Conservation (phyloP, 306 rosid species). For the Sesbania bispinosa region DNA sequence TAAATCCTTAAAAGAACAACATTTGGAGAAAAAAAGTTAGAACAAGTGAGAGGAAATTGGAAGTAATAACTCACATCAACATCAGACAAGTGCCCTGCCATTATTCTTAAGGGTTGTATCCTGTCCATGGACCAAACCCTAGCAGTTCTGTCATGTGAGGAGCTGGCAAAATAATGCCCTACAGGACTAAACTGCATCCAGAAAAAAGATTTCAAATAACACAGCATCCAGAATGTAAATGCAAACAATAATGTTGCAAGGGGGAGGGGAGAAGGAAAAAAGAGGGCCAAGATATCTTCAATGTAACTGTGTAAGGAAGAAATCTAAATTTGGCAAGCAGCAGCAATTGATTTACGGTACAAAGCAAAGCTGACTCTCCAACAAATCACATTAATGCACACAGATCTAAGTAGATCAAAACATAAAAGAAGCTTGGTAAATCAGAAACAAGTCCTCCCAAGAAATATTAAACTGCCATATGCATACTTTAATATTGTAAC, state of each 20-base stretch:
- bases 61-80: slow-evolving; percentile 73
- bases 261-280: not conserved
- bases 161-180: slow-evolving; percentile 95
- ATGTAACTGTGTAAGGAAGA: not conserved
- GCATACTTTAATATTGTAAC: too few species aligned
- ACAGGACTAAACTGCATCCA: slow-evolving; percentile 88
- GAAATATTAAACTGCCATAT: too few species aligned
- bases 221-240: not conserved
- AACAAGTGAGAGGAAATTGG: slow-evolving; percentile 13
- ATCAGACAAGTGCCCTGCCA: slow-evolving; percentile 98
- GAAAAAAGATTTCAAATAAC: slow-evolving; percentile 14
- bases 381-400: not conserved
- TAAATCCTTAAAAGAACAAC: not conserved
- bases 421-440: not conserved
- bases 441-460: too few species aligned
- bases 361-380: not conserved
- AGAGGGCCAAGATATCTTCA: not conserved
- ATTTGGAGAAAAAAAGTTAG: slow-evolving; percentile 1
- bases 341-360: not conserved
- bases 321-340: not conserved
- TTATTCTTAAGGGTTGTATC: slow-evolving; percentile 86
- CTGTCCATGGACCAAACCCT: slow-evolving; percentile 96
- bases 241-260: not conserved
- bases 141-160: slow-evolving; percentile 97
- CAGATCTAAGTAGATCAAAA: not conserved